Conservation (phyloP, 1,139 yeast species). For the Saccharomyces hybrid region DNA sequence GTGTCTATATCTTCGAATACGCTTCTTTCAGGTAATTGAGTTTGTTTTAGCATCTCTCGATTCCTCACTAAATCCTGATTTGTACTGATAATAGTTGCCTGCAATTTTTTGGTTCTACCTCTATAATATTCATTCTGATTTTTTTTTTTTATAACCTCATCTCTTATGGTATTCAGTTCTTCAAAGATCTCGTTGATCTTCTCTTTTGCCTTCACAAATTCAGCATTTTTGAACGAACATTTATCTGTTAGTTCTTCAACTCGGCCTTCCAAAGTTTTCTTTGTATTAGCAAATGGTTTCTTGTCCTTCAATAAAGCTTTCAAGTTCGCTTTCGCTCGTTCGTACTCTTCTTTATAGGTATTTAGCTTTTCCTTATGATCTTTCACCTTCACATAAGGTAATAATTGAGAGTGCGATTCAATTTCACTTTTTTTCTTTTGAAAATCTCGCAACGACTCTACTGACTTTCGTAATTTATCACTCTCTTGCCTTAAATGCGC, state of each 20-base stretch:
- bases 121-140: slow-evolving; percentile 20
- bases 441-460: slow-evolving; percentile 32
- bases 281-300: slow-evolving; percentile 21
- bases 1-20: slow-evolving; percentile 17
- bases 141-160: slow-evolving; percentile 25
- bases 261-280: slow-evolving; percentile 23
- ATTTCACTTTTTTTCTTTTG: slow-evolving; percentile 37
- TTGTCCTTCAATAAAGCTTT: slow-evolving; percentile 18
- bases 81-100: slow-evolving; percentile 24
- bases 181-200: slow-evolving; percentile 13
- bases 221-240: slow-evolving; percentile 9
- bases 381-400: slow-evolving; percentile 57
- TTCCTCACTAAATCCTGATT: slow-evolving; percentile 22
- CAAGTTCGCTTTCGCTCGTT: slow-evolving; percentile 27
- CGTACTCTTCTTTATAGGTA: slow-evolving; percentile 39
- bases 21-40: slow-evolving; percentile 18
- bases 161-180: slow-evolving; percentile 16
- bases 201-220: slow-evolving; percentile 24
- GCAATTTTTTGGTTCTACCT: slow-evolving; percentile 18
- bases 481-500: slow-evolving; percentile 32
- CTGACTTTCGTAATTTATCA: slow-evolving; percentile 35
- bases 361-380: slow-evolving; percentile 44
- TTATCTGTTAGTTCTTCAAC: slow-evolving; percentile 14
- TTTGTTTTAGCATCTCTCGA: slow-evolving; percentile 18
- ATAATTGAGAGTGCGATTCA: slow-evolving; percentile 42